Evolutionary conservation across 441 rosid species (phyloP).

Genomic region (Populus hybrid): DNA sequence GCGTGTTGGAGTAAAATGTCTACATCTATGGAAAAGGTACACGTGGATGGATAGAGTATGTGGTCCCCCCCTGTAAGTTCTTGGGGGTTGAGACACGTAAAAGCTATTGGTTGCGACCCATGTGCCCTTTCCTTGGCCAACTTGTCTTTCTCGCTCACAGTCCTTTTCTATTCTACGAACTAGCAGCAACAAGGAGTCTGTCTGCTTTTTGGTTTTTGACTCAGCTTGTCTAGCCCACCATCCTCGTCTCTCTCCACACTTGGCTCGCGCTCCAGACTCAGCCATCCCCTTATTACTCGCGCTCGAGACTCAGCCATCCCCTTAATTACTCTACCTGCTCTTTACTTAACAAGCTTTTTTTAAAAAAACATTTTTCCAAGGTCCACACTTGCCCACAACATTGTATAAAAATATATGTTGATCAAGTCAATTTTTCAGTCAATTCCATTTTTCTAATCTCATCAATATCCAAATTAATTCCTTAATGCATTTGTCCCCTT

Average conservation of each 20-base stretch:
- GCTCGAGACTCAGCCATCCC: too few species aligned
- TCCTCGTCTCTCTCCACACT: not conserved
- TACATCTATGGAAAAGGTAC: conserved; percentile 12
- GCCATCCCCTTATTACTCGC: too few species aligned
- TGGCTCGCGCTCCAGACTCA: too few species aligned
- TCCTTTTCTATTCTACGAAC: not conserved
- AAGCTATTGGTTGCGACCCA: conserved; percentile 33
- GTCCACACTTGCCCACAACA: too few species aligned
- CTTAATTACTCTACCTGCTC: too few species aligned
- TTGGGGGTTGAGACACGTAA: conserved; percentile 31
- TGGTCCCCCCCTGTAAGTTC: conserved; percentile 29
- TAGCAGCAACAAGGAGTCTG: not conserved
- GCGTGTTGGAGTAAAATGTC: conserved; percentile 2
- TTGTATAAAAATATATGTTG: too few species aligned
- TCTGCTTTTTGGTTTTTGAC: not conserved
- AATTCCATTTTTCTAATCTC: too few species aligned
- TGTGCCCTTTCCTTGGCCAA: conserved; percentile 33
- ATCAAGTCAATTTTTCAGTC: too few species aligned
- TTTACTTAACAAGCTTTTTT: too few species aligned
- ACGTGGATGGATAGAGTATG: conserved; percentile 31
- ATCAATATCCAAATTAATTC: too few species aligned
- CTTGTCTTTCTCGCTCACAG: conserved; percentile 22
- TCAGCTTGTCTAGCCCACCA: not conserved
- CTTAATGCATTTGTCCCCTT: too few species aligned
- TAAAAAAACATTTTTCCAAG: too few species aligned